These are phyloP conservation scores for Podospora didyma DNA, from an alignment of 495 filamentous ascomycete species.

Conservation along the genomic window DNA sequence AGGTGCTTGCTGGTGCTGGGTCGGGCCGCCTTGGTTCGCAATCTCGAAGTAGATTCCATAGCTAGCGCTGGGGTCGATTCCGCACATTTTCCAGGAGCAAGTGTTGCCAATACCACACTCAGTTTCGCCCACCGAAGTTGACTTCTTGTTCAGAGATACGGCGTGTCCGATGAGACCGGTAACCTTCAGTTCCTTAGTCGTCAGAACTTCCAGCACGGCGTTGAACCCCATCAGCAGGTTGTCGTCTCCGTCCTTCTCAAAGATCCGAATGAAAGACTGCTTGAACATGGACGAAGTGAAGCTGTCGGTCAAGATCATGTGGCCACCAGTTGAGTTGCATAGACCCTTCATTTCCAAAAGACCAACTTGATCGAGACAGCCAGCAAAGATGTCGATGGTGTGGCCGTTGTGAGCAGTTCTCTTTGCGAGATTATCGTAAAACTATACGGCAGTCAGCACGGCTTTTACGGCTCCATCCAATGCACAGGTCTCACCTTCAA, in stretches of 20 bases:
- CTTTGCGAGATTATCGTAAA: conserved; percentile 97
- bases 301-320: conserved; percentile 98
- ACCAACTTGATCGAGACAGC: conserved; percentile 97
- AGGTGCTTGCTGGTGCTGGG: conserved; percentile 78
- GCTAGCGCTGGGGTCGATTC: conserved; percentile 88
- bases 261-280: conserved; percentile 95
- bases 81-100: conserved; percentile 99
- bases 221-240: conserved; percentile 99
- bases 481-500: conserved; percentile 64
- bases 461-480: neutral
- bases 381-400: conserved; percentile 95
- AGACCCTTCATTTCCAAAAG: conserved; percentile 98
- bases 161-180: conserved; percentile 98
- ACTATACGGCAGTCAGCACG: conserved; percentile 53
- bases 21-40: conserved; percentile 85
- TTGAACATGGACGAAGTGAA: conserved; percentile 99
- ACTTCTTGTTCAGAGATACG: conserved; percentile 96
- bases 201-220: conserved; percentile 91
- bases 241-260: conserved; percentile 93
- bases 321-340: conserved; percentile 91
- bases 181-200: conserved; percentile 97
- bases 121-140: conserved; percentile 92
- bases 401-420: conserved; percentile 95
- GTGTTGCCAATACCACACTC: conserved; percentile 99
- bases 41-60: conserved; percentile 98